Conservation (phyloP, 2,329 filamentous ascomycete genomes). For the Ascochyta koolunga region DNA sequence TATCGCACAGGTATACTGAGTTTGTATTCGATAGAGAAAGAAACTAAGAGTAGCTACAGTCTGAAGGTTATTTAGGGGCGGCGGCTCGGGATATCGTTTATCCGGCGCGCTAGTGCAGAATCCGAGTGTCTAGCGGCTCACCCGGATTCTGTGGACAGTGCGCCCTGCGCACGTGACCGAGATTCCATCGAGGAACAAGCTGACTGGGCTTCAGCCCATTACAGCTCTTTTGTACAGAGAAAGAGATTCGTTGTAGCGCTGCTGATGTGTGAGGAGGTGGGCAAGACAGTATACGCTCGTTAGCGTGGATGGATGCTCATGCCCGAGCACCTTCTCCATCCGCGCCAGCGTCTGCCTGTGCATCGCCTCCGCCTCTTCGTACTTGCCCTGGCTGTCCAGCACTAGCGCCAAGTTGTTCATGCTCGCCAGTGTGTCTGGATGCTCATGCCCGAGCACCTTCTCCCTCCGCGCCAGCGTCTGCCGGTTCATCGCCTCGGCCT, state of each 20-base stretch:
- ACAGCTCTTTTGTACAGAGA: not conserved
- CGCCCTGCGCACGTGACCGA: too few species aligned
- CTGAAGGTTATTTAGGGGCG: too few species aligned
- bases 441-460: not conserved
- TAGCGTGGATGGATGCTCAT: not conserved
- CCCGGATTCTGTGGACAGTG: too few species aligned
- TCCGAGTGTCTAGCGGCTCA: too few species aligned
- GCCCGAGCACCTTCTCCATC: not conserved
- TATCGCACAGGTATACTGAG: too few species aligned
- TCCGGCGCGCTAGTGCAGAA: too few species aligned
- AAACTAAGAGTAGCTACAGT: too few species aligned
- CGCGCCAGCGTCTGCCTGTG: not conserved
- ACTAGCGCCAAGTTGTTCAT: not conserved
- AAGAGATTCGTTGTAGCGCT: not conserved
- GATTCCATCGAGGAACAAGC: too few species aligned
- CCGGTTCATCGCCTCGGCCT: constrained; percentile 1
- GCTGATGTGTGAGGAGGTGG: not conserved
- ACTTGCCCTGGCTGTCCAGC: not conserved
- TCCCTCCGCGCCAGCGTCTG: not conserved
- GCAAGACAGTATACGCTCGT: not conserved
- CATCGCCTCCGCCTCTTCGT: not conserved
- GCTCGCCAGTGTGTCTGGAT: not conserved
- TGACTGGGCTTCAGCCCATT: too few species aligned
- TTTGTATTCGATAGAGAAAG: too few species aligned
- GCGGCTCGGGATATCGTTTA: too few species aligned